Conservation (phyloP, 2,329 filamentous ascomycete species). For the Sporothrix globosa region DNA sequence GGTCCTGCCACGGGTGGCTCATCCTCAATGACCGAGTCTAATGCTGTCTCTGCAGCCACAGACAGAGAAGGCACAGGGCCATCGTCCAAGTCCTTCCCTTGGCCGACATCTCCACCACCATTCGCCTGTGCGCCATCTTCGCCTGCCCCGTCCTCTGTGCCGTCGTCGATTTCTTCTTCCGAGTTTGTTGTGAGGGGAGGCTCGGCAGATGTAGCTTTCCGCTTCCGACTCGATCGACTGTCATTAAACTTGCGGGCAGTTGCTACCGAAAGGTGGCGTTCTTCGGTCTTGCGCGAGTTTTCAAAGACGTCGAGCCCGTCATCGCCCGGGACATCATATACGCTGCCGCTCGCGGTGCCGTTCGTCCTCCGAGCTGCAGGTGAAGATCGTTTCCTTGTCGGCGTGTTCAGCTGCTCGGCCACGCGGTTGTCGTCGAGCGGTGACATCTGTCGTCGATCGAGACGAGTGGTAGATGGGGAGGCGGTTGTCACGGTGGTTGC, state of each 20-base stretch:
- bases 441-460: background rate
- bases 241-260: background rate
- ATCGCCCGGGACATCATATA: background rate
- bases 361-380: background rate
- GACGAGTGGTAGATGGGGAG: background rate
- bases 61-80: background rate
- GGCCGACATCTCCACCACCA: background rate
- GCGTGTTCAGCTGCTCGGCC: slow-evolving; percentile 8
- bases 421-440: background rate
- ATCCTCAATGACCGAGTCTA: background rate
- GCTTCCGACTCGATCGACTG: background rate
- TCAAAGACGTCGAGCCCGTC: background rate
- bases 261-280: background rate
- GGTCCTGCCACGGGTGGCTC: background rate
- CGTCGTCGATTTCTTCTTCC: background rate
- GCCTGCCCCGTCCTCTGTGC: background rate
- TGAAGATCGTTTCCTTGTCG: slow-evolving; percentile 5
- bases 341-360: background rate
- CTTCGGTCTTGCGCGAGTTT: background rate
- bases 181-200: background rate
- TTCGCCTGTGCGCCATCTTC: background rate
- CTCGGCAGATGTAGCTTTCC: background rate
- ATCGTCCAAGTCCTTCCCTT: background rate
- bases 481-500: background rate
- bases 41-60: background rate